Base-by-base conservation (phyloP, 1,139 yeast species). In the Nakaseomyces uthaithaninus region DNA sequence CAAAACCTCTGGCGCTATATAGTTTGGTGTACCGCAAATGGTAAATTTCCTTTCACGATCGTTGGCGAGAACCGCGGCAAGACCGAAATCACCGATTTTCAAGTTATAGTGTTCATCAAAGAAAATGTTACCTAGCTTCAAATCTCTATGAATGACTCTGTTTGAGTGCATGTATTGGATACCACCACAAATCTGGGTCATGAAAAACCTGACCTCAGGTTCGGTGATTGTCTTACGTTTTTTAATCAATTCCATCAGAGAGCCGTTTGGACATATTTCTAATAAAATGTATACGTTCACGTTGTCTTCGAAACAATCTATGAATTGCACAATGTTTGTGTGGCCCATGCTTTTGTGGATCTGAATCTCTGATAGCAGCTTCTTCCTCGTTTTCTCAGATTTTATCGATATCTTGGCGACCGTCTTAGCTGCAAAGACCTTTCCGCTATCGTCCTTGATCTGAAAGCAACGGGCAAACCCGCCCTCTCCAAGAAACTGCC, bases 401-500 rank as follows among this genome's bases (percentile, higher is more conserved):
- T 81, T 83, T 50, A 93, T 81, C 14, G 96, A 86, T 1, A 89
- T 89, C 64, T 91, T 93, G 39, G 99, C 98, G 34, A 93, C 94
- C 0, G 98, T 93, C 59, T 93, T 93, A 26, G 99, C 99, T 22
- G 98, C 99, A 64, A 72, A 91, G 3, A 86, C 74, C 57, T 79
- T 77, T 27, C 97, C 97, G 46, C 75, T 70, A 47, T 89, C 81
- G 61, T 86, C 95, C 59, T 83, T 85, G 72, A 93, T 93, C 63
- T 91, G 96, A 66, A 93, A 93, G 62, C 98, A 93, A 59, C 98
- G 78, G 15, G 98, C 99, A 69, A 93, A 93, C 0, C 99, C 99
- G 44, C 99, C 99, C 67, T 87, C 98, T 24, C 99, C 99, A 28
- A 93, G 69, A 53, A 89, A 87, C 45, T 72, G 73, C 2, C 97